Evolutionary conservation across 2,329 filamentous ascomycete genomes (phyloP), one percentile per base, ranked within the genome.

Genomic region (Chaetomiaceae sp.): DNA sequence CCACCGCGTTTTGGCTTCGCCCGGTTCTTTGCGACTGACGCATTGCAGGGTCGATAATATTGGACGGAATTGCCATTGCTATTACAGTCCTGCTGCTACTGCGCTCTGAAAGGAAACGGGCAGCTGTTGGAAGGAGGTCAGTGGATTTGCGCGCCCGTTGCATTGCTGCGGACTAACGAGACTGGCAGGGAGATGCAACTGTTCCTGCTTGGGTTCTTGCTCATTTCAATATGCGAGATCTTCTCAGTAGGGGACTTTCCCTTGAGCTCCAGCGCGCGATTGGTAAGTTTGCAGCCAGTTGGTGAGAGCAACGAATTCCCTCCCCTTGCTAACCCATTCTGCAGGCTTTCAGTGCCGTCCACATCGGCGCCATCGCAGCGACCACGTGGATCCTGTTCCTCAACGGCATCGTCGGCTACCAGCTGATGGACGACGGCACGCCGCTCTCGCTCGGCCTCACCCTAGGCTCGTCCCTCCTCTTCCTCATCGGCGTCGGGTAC

Each of bases 171-270:
- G 12, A 24, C 53, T 58, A 50, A 58, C 51, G 27, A 15, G 9
- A 3, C 45, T 35, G 12, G 47, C 61, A 95, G 93, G 66, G 93
- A 98, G 68, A 97, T 98, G 79, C 93, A 98, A 74, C 61, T 96
- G 27, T 97, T 98, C 69, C 78, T 98, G 41, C 52, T 87, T 34
- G 84, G 86, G 41, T 98, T 88, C 65, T 84, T 95, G 47, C 68
- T 97, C 48, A 82, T 97, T 51, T 82, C 86, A 59, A 86, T 98
- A 60, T 96, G 90, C 68, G 93, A 97, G 66, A 95, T 98, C 60
- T 96, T 98, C 69, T 90, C 89, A 0, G 82, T 97, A 29, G 93
- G 93, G 56, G 86, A 84, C 24, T 91, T 98, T 59, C 89, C 91
- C 3, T 69, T 96, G 17, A 71, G 78, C 56, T 69, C 74, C 42